These are phyloP conservation scores for Didymella lethalis DNA, from an alignment of 2,329 filamentous ascomycete species.

Conservation along the genomic window DNA sequence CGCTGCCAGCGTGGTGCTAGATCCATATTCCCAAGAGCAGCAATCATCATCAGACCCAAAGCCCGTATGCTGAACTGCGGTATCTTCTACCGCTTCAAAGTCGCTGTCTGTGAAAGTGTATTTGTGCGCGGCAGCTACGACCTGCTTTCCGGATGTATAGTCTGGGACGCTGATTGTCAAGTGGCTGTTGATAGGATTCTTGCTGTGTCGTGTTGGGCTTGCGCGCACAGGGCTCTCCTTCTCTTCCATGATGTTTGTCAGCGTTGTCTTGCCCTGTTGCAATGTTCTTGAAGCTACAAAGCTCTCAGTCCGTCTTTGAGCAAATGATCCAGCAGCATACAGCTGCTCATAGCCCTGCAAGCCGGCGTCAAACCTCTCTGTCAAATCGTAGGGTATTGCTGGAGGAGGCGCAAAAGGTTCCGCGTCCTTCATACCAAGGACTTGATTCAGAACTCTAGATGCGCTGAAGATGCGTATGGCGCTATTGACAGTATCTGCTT, in stretches of 20 bases:
- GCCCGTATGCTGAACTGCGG: background rate
- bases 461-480: conserved; percentile 14
- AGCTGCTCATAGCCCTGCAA: background rate
- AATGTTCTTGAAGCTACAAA: background rate
- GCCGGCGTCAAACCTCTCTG: conserved; percentile 5
- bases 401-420: conserved; percentile 21
- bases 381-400: background rate
- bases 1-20: conserved; percentile 1
- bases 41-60: background rate
- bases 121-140: background rate
- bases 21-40: background rate
- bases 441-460: conserved; percentile 22
- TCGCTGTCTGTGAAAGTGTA: conserved; percentile 4
- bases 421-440: conserved; percentile 21
- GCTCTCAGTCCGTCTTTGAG: background rate
- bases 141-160: background rate
- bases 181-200: background rate
- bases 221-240: conserved; percentile 2
- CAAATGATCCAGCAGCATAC: background rate
- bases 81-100: background rate
- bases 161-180: background rate
- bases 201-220: background rate
- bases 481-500: conserved; percentile 1
- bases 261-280: background rate
- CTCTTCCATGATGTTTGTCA: conserved; percentile 13